phyloP scores from a whole-genome alignment of 2,329 filamentous ascomycete species.

The Epichloe elymi region DNA sequence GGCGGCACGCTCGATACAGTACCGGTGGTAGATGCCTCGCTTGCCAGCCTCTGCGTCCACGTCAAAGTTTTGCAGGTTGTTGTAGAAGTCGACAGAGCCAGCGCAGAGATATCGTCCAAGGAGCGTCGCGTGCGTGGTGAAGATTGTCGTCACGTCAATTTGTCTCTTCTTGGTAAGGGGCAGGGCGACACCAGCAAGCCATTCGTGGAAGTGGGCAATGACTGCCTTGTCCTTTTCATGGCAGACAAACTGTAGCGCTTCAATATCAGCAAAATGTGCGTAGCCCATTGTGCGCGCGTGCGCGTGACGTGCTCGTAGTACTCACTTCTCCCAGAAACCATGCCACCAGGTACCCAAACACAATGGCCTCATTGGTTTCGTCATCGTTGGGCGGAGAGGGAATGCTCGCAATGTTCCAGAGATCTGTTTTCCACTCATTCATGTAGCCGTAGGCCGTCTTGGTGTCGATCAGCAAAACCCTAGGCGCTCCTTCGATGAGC shows the following conservation, averaged over 20 bases:
- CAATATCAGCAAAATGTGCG: not conserved
- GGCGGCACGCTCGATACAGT: conserved; percentile 92
- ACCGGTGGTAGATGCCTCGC: conserved; percentile 95
- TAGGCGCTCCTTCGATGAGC: conserved; percentile 91
- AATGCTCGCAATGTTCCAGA: conserved; percentile 88
- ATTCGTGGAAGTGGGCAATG: conserved; percentile 98
- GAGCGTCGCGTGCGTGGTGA: conserved; percentile 93
- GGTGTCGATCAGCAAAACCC: conserved; percentile 89
- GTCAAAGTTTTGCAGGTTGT: conserved; percentile 94
- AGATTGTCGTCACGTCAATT: conserved; percentile 95
- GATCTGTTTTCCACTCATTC: conserved; percentile 92
- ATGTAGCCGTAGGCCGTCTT: conserved; percentile 83
- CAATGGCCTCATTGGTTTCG: conserved; percentile 94
- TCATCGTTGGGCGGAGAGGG: conserved; percentile 85
- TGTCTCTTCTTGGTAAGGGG: conserved; percentile 85
- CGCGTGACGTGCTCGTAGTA: conserved; percentile 2
- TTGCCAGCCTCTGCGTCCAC: conserved; percentile 94
- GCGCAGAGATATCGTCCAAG: conserved; percentile 93
- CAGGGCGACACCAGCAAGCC: conserved; percentile 87
- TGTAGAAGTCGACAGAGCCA: conserved; percentile 97
- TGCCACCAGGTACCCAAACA: conserved; percentile 92
- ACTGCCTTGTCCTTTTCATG: conserved; percentile 87
- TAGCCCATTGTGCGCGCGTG: too few species aligned
- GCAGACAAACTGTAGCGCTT: conserved; percentile 59
- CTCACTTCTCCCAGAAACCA: conserved; percentile 96